These are phyloP conservation scores for Ceratocystis ficicola DNA, from an alignment of 2,329 filamentous ascomycete genomes.

Conservation along the genomic window DNA sequence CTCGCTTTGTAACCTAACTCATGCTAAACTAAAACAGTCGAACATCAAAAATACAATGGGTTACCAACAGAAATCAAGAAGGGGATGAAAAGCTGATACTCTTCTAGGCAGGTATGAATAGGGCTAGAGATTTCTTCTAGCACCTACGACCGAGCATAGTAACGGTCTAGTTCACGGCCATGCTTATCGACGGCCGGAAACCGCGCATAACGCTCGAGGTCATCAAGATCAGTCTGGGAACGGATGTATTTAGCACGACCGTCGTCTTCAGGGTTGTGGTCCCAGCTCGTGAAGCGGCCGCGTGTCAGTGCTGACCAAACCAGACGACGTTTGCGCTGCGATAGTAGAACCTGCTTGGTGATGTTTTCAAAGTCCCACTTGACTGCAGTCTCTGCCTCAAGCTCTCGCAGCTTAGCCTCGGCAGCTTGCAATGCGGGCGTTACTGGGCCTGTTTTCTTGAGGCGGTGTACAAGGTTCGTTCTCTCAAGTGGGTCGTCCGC, in stretches of 20 bases:
- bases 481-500: constrained; percentile 62
- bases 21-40: not conserved
- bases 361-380: constrained; percentile 77
- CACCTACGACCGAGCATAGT: constrained; percentile 9
- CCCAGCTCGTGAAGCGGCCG: constrained; percentile 71
- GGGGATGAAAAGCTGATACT: not conserved
- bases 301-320: constrained; percentile 69
- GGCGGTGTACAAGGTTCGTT: constrained; percentile 52
- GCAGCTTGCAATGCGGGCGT: constrained; percentile 32
- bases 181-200: constrained; percentile 53
- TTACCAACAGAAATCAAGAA: not conserved
- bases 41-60: not conserved
- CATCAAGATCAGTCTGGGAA: constrained; percentile 66
- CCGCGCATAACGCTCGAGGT: constrained; percentile 63
- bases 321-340: constrained; percentile 66
- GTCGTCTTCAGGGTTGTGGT: constrained; percentile 64
- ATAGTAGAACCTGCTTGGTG: constrained; percentile 58
- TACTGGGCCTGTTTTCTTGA: constrained; percentile 28
- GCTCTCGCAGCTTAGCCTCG: constrained; percentile 46
- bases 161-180: constrained; percentile 37
- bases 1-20: constrained; percentile 1
- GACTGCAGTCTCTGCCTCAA: constrained; percentile 57
- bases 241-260: constrained; percentile 70
- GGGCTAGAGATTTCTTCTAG: not conserved
- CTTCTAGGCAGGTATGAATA: not conserved